phyloP scores from a whole-genome alignment of 2,329 filamentous ascomycete genomes.

The Phyllosticta citrichinensis region DNA sequence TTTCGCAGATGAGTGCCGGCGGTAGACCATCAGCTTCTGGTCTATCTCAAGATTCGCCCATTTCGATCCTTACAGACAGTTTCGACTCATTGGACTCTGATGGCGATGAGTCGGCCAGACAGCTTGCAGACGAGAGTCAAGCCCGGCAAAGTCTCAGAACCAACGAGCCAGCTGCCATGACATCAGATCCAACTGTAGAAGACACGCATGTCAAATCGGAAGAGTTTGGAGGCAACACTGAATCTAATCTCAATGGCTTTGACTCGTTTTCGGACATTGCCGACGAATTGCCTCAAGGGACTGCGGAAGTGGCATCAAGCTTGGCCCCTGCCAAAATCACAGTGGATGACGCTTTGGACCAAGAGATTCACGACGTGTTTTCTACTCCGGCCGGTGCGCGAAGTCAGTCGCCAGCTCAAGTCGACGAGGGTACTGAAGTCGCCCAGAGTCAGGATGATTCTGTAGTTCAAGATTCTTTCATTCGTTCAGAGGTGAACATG shows the following conservation, averaged over 20 bases:
- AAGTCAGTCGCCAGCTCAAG: background rate
- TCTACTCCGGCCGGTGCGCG: background rate
- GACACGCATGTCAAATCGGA: background rate
- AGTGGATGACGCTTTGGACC: background rate
- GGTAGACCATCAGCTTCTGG: background rate
- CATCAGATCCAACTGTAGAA: background rate
- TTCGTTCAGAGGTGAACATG: background rate
- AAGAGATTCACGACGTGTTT: background rate
- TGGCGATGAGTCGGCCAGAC: background rate
- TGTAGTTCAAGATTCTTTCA: slow-evolving; percentile 3
- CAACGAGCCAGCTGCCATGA: background rate
- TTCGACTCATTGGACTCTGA: background rate
- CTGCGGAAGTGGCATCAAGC: background rate
- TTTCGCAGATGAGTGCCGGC: background rate
- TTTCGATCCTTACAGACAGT: background rate
- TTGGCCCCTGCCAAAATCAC: background rate
- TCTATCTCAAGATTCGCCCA: background rate
- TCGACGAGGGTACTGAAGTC: background rate
- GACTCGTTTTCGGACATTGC: slow-evolving; percentile 3
- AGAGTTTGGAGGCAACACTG: background rate
- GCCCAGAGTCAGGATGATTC: background rate
- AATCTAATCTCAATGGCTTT: background rate
- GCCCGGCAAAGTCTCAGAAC: background rate
- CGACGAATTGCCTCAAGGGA: slow-evolving; percentile 1
- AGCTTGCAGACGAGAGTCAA: slow-evolving; percentile 6